These are phyloP conservation scores for Orbilia javanica DNA, from an alignment of 2,329 filamentous ascomycete genomes.

Conservation along the genomic window DNA sequence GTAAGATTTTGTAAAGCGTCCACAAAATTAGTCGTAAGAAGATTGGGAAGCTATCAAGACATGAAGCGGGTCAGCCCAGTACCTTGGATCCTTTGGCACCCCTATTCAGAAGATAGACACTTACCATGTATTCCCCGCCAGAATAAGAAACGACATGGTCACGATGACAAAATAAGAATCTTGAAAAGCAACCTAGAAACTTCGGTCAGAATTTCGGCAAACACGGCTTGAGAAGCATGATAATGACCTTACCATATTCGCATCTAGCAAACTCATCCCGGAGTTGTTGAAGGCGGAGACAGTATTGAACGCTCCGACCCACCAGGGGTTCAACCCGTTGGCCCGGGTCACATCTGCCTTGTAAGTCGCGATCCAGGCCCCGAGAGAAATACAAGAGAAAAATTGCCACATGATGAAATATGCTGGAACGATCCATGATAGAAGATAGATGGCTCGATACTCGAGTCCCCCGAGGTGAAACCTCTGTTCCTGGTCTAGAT, in stretches of 20 bases:
- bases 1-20: constrained; percentile 67
- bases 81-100: neutral
- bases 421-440: constrained; percentile 72
- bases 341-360: constrained; percentile 67
- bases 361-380: constrained; percentile 72
- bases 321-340: constrained; percentile 76
- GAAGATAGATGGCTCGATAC: constrained; percentile 73
- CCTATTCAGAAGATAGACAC: constrained; percentile 59
- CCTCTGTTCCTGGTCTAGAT: constrained; percentile 70
- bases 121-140: constrained; percentile 65
- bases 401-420: constrained; percentile 74
- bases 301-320: constrained; percentile 77
- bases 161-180: constrained; percentile 62
- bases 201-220: neutral
- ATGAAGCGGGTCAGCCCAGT: constrained; percentile 2
- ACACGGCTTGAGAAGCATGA: neutral
- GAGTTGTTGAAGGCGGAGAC: constrained; percentile 78
- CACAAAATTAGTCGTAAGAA: constrained; percentile 71
- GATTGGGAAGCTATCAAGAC: constrained; percentile 66
- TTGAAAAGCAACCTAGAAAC: constrained; percentile 69
- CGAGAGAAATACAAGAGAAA: constrained; percentile 72
- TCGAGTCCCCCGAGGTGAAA: constrained; percentile 74
- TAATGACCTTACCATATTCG: constrained; percentile 72
- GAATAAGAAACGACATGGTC: constrained; percentile 59
- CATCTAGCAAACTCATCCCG: constrained; percentile 77